phyloP scores from a whole-genome alignment of 257 asterid genomes.

The Solanum virginianum region DNA sequence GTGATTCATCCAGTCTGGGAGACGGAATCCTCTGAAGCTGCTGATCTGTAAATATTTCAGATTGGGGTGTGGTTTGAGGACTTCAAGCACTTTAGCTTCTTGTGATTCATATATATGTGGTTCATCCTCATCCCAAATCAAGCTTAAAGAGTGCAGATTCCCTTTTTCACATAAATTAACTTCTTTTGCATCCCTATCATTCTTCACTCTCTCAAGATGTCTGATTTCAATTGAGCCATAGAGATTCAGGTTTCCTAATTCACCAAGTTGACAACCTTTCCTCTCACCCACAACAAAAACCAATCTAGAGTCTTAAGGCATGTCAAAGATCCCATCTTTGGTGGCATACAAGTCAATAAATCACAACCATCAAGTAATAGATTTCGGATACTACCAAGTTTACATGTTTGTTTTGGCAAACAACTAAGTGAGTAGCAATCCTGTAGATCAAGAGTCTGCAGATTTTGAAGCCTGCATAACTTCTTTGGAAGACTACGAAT shows the following conservation, averaged over 20 bases:
- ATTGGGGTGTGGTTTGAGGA: background rate
- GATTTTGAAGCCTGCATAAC: background rate
- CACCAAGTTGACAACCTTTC: background rate
- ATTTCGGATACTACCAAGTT: background rate
- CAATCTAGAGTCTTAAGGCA: background rate
- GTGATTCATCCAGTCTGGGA: background rate
- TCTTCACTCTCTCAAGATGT: background rate
- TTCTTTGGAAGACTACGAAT: background rate
- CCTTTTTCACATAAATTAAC: background rate
- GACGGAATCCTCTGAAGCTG: background rate
- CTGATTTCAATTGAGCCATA: background rate
- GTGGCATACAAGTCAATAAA: background rate
- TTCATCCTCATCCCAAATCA: background rate
- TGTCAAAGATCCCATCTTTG: background rate
- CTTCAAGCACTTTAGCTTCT: background rate
- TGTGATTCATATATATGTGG: background rate
- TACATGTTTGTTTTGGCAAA: background rate
- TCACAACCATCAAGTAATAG: background rate
- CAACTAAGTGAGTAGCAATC: fast-evolving
- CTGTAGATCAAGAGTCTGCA: background rate
- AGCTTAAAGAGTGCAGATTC: background rate
- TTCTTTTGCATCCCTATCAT: background rate
- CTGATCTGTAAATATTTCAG: fast-evolving
- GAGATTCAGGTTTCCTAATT: background rate
- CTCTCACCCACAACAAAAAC: background rate